phyloP scores from a whole-genome alignment of 495 filamentous ascomycete genomes.

The Penicillium simplicissimum region DNA sequence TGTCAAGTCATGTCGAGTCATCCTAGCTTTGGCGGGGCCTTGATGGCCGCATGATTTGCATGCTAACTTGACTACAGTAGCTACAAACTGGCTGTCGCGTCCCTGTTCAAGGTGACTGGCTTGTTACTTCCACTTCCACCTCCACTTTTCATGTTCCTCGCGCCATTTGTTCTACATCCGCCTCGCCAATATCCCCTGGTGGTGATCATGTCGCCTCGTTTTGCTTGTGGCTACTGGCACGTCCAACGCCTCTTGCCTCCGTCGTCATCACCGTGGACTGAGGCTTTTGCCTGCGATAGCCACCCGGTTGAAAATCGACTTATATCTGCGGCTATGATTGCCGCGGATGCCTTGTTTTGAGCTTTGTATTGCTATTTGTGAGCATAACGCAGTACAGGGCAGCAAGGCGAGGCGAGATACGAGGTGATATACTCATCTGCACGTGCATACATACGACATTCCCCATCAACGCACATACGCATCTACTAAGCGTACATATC shows the following conservation, averaged over 20 bases:
- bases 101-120: not conserved
- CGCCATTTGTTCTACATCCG: not conserved
- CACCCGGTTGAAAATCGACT: not conserved
- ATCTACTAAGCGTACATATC: not conserved
- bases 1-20: too few relatives aligned
- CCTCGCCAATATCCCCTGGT: not conserved
- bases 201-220: not conserved
- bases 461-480: not conserved
- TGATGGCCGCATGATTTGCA: not conserved
- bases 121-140: not conserved
- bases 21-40: not conserved
- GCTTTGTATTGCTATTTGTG: too few relatives aligned
- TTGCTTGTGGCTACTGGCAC: not conserved
- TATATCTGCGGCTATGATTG: conserved; percentile 9
- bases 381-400: not conserved
- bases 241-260: conserved; percentile 6
- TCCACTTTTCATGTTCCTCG: not conserved
- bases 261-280: not conserved
- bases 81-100: too few relatives aligned
- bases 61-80: not conserved
- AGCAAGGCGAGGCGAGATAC: not conserved
- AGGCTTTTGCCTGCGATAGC: not conserved
- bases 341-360: not conserved
- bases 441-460: not conserved
- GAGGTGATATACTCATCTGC: not conserved